A percentile compares a stretch with the other conserved stretches of the same genome.
phyloP scores from a whole-genome alignment of 495 filamentous ascomycete genomes.

The Penicillium goetzii region DNA sequence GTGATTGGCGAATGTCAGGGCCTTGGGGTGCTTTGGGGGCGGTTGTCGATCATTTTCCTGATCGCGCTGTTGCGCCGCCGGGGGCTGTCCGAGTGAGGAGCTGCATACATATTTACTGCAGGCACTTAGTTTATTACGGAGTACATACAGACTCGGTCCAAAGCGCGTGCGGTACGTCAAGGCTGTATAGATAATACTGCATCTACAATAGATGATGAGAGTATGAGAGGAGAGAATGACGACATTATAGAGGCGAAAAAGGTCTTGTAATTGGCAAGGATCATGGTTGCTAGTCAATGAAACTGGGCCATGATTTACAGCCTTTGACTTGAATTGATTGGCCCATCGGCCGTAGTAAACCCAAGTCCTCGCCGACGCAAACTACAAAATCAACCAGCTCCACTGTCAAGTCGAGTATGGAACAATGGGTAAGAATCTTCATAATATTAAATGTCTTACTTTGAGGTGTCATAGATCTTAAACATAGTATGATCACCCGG shows the following conservation, averaged over 20 bases:
- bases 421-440: not conserved
- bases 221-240: no score
- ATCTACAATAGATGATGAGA: no score
- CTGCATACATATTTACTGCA: not conserved
- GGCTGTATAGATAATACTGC: no score
- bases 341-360: not conserved
- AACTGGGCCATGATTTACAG: not conserved
- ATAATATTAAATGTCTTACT: not conserved
- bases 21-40: constrained; percentile 8
- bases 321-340: not conserved
- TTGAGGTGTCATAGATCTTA: not conserved
- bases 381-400: not conserved
- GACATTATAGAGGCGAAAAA: no score
- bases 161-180: not conserved
- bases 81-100: not conserved
- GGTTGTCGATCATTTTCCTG: constrained; percentile 16
- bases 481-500: no score
- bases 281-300: not conserved
- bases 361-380: not conserved
- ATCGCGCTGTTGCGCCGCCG: constrained; percentile 5
- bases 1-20: constrained; percentile 16
- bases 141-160: not conserved
- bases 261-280: no score
- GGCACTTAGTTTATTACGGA: not conserved
- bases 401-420: not conserved